Percentiles rank a stretch among this genome's conserved stretches.
Conservation (phyloP, 202 grass and related monocot genomes). For the Cymbopogon flexuosus region DNA sequence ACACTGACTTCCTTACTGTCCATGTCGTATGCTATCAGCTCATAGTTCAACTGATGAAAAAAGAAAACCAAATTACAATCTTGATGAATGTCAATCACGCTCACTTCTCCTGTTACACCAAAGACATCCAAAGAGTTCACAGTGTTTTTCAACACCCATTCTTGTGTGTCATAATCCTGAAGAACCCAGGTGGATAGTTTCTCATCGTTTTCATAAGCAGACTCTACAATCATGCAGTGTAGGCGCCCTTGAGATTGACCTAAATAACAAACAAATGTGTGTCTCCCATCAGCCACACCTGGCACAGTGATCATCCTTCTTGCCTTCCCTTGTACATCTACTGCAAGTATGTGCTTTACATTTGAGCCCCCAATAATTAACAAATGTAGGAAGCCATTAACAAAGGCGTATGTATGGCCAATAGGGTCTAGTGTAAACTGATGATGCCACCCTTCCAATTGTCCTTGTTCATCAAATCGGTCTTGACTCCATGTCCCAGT, state of each 20-base stretch:
- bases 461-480: neutral
- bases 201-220: too few species aligned
- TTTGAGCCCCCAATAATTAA: fast-evolving
- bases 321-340: neutral
- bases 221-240: neutral
- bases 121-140: neutral
- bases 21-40: neutral
- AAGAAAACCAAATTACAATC: conserved; percentile 5
- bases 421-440: fast-evolving
- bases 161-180: neutral
- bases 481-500: neutral
- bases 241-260: neutral
- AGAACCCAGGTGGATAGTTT: neutral
- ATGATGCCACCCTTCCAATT: neutral
- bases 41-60: neutral
- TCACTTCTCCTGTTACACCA: neutral
- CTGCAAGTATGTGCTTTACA: neutral
- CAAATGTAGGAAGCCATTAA: conserved; percentile 2
- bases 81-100: neutral
- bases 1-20: neutral
- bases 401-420: too few species aligned
- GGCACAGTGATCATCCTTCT: neutral
- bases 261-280: neutral
- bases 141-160: neutral
- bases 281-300: neutral